Conservation (phyloP, 495 filamentous ascomycete species). For the Penicillium soppii region DNA sequence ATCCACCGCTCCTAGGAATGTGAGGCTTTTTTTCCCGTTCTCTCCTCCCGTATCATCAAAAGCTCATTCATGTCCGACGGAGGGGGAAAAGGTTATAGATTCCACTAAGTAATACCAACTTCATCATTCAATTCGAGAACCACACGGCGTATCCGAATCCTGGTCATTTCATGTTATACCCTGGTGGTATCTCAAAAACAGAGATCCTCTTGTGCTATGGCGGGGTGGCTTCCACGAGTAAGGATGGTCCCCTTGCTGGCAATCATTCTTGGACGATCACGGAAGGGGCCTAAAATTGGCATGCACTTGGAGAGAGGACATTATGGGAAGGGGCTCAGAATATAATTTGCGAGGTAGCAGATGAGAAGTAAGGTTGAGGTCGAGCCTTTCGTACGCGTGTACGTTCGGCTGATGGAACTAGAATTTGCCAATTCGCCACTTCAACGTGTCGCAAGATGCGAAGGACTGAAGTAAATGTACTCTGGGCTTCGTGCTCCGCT, state of each 20-base stretch:
- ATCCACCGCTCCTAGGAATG: slow-evolving; percentile 21
- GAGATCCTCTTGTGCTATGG: slow-evolving; percentile 29
- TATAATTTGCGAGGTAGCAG: too few species aligned
- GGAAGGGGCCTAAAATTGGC: slow-evolving; percentile 21
- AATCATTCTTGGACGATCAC: slow-evolving; percentile 28
- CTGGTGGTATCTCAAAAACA: slow-evolving; percentile 25
- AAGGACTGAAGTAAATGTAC: too few species aligned
- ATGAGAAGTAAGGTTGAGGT: too few species aligned
- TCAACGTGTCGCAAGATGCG: too few species aligned
- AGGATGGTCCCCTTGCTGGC: slow-evolving; percentile 24
- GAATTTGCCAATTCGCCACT: too few species aligned
- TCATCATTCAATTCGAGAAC: slow-evolving; percentile 25
- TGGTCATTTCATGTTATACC: slow-evolving; percentile 26
- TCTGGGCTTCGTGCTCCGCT: too few species aligned
- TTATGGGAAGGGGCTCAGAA: slow-evolving; percentile 22
- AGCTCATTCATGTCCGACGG: slow-evolving; percentile 30
- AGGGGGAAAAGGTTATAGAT: slow-evolving; percentile 28
- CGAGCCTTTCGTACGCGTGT: too few species aligned
- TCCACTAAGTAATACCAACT: slow-evolving; percentile 24
- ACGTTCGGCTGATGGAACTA: too few species aligned
- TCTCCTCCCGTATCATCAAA: slow-evolving; percentile 25
- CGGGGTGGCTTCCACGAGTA: slow-evolving; percentile 22
- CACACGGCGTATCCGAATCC: slow-evolving; percentile 25
- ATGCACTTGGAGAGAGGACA: slow-evolving; percentile 17
- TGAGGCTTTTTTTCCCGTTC: slow-evolving; percentile 19